phyloP scores from a whole-genome alignment of 768 basidiomycete species.

The Mycena olivaceomarginata region DNA sequence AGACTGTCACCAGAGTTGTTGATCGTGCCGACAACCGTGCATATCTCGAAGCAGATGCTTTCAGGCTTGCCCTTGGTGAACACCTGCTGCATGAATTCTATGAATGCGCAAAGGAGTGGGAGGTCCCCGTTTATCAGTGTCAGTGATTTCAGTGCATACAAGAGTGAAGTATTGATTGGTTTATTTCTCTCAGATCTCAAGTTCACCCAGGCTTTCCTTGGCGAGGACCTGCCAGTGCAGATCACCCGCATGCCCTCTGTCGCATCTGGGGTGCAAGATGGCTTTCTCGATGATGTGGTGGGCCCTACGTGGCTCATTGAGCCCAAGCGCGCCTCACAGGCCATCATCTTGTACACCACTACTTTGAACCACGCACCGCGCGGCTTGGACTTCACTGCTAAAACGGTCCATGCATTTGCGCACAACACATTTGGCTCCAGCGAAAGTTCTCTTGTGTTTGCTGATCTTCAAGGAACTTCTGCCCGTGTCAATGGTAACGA shows the following conservation, averaged over 20 bases:
- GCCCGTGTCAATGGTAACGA: conserved; percentile 13
- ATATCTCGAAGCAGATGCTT: conserved; percentile 2
- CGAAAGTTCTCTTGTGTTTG: conserved; percentile 23
- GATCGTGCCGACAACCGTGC: background rate
- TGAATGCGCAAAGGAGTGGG: background rate
- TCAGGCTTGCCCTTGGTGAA: conserved; percentile 8
- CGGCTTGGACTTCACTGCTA: conserved; percentile 7
- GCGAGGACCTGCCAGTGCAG: conserved; percentile 8
- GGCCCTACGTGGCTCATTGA: conserved; percentile 33
- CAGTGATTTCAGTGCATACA: background rate
- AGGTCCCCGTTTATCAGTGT: conserved; percentile 12
- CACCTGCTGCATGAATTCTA: conserved; percentile 15
- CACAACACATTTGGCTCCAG: conserved; percentile 15
- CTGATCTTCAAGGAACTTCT: conserved; percentile 34
- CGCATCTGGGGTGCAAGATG: conserved; percentile 14
- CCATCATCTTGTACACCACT: conserved; percentile 21
- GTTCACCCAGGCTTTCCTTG: conserved; percentile 10
- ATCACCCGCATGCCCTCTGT: conserved; percentile 5
- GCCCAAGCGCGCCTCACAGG: conserved; percentile 14
- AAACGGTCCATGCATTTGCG: conserved; percentile 26
- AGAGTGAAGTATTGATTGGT: background rate
- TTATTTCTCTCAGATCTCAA: conserved; percentile 4
- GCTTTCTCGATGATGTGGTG: conserved; percentile 3
- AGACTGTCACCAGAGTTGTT: background rate
- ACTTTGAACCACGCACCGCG: conserved; percentile 24